Evolutionary conservation across 805 yeast species (phyloP).

Genomic region (Starmerella geochares): DNA sequence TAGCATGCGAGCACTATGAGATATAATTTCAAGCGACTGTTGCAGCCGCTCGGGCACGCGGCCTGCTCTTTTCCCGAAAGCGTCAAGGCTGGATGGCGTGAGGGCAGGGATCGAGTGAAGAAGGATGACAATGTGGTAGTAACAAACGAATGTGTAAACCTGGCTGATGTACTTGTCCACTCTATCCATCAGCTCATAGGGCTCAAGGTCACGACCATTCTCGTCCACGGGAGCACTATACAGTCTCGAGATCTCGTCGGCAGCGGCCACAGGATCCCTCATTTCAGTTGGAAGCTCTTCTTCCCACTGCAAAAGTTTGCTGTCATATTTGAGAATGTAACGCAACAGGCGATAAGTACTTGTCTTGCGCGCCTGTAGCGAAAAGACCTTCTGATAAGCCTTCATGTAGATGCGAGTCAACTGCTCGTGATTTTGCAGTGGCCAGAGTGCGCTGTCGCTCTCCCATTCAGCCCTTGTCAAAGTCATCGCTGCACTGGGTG

Average conservation of each 20-base stretch:
- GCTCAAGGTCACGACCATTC: not conserved
- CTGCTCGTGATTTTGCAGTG: not conserved
- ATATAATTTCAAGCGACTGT: conserved; percentile 15
- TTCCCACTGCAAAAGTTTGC: conserved; percentile 21
- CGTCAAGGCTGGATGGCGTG: conserved; percentile 20
- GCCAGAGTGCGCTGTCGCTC: conserved; percentile 1
- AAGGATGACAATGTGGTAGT: conserved; percentile 19
- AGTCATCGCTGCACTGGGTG: conserved; percentile 24
- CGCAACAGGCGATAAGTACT: conserved; percentile 14
- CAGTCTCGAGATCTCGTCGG: not conserved
- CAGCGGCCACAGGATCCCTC: not conserved
- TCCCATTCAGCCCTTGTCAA: conserved; percentile 26
- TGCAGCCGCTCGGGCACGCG: conserved; percentile 12
- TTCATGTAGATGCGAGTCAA: conserved; percentile 16
- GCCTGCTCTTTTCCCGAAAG: conserved; percentile 2
- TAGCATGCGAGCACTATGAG: conserved; percentile 11
- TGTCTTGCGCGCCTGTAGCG: conserved; percentile 15
- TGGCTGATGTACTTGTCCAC: not conserved
- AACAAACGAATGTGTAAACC: conserved; percentile 11
- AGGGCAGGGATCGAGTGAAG: conserved; percentile 25
- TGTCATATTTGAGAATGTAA: conserved; percentile 12
- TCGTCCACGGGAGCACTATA: not conserved
- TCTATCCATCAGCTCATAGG: not conserved
- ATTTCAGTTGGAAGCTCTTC: conserved; percentile 8
- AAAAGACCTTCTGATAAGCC: conserved; percentile 19